Evolutionary conservation across 768 basidiomycete genomes (phyloP), one percentile per base, ranked within the genome.

Genomic region (Paxillus rubicundulus): DNA sequence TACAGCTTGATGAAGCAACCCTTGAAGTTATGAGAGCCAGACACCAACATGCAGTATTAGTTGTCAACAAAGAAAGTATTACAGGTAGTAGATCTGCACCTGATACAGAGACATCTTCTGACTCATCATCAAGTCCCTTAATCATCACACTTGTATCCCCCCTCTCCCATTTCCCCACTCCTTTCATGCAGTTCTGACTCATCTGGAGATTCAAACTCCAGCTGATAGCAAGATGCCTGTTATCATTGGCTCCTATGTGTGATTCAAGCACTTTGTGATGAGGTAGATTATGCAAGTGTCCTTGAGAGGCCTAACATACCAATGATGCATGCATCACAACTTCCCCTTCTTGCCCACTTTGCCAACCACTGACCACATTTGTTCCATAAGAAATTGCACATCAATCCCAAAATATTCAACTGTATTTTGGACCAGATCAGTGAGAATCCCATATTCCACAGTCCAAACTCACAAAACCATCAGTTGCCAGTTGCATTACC

Each of bases 401-500:
- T 53, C 4, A n/a, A 42, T 4, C 52, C 38, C 2, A 28, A 47
- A 5, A 41, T 53, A 4, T 53, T 47, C 42, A 28, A 47, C 28
- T 18, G 28, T 28, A 52, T 52, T n/a, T 36, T 52, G 14, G 43
- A 52, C 40, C 37, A 52, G 30, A 46, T 46, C 32, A 46, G 34
- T n/a, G 37, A 30, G 5, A 38, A 52, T 24, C 16, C 24, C 1
- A 52, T 52, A 18, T 52, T 52, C 16, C 45, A 47, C 1, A 46
- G n/a, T 9, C 30, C 8, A 32, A 17, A 17, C 4, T 30, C 55
- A 1, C 24, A 50, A 28, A 43, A 57, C 33, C 7, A 21, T 5
- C 68, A 69, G 49, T 55, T 61, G 16, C 61, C 65, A 0, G 55
- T 70, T 38, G 58, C 63, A 10, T 46, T 53, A 5, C 70, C 70